A percentile compares a stretch with the other conserved stretches of the same genome.
These are phyloP conservation scores for Truncatella angustata DNA, from an alignment of 2,329 filamentous ascomycete species.

Conservation along the genomic window DNA sequence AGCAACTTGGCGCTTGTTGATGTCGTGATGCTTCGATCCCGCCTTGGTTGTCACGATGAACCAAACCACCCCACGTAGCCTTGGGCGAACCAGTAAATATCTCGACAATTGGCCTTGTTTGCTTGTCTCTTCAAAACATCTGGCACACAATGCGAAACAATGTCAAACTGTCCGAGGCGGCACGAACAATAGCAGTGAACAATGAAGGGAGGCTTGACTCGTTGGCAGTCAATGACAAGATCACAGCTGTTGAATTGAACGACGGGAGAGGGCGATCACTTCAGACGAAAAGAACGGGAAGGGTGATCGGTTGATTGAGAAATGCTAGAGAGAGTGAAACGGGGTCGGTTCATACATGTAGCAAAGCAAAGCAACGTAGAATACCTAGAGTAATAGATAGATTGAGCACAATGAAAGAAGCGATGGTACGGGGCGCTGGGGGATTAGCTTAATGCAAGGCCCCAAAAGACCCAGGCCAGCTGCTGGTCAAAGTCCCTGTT, in stretches of 20 bases:
- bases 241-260: too few species aligned
- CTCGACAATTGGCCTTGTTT: too few species aligned
- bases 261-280: background rate
- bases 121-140: too few species aligned
- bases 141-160: too few species aligned
- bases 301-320: background rate
- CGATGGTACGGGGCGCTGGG: background rate
- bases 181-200: too few species aligned
- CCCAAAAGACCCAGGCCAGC: constrained; percentile 3
- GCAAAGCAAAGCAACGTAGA: too few species aligned
- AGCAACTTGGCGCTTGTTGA: background rate
- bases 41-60: constrained; percentile 11
- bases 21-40: background rate
- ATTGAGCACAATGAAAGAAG: background rate
- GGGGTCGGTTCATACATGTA: constrained; percentile 4
- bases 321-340: background rate
- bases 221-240: too few species aligned
- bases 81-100: too few species aligned
- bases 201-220: too few species aligned
- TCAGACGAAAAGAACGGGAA: background rate
- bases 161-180: too few species aligned
- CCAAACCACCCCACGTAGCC: too few species aligned
- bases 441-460: constrained; percentile 6
- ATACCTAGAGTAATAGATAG: constrained; percentile 8
- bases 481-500: too few species aligned